Conservation (phyloP, 2,329 filamentous ascomycete genomes). For the Colletotrichum spinosum region DNA sequence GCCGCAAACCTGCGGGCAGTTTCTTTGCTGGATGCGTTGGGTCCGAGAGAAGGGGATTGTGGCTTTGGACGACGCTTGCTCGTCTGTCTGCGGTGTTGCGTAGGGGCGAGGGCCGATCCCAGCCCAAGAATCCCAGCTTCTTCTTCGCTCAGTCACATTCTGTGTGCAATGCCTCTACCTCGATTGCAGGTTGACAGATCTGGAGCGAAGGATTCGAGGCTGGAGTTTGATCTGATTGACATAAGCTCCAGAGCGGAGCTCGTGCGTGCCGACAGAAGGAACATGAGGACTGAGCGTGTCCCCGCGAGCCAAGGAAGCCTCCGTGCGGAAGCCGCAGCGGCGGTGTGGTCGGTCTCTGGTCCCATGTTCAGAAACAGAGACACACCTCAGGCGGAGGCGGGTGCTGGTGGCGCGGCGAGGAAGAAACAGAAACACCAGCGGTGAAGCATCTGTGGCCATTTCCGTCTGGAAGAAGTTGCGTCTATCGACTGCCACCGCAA, state of each 20-base stretch:
- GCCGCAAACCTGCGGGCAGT: not conserved
- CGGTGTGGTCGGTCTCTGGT: constrained; percentile 16
- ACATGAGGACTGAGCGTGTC: constrained; percentile 23
- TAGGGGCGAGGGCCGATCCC: too few species aligned
- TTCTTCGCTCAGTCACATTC: too few species aligned
- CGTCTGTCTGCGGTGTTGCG: too few species aligned
- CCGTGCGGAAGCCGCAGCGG: constrained; percentile 7
- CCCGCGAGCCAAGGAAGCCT: constrained; percentile 6
- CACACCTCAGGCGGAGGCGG: not conserved
- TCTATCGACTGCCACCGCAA: not conserved
- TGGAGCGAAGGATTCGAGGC: not conserved
- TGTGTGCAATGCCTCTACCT: too few species aligned
- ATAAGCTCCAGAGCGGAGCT: not conserved
- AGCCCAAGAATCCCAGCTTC: too few species aligned
- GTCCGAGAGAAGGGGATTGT: not conserved
- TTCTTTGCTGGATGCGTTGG: constrained; percentile 9
- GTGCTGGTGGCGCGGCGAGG: not conserved
- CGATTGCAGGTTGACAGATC: not conserved
- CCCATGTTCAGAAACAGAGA: constrained; percentile 35
- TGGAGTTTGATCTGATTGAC: constrained; percentile 10
- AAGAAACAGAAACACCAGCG: not conserved
- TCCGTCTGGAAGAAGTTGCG: too few species aligned
- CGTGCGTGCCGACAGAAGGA: not conserved
- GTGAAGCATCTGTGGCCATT: too few species aligned
- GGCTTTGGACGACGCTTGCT: not conserved